A percentile compares a stretch with the other conserved stretches of the same genome.
Evolutionary conservation across 148 eudicot genomes (phyloP).

Genomic region (Dianthus caryophyllus): DNA sequence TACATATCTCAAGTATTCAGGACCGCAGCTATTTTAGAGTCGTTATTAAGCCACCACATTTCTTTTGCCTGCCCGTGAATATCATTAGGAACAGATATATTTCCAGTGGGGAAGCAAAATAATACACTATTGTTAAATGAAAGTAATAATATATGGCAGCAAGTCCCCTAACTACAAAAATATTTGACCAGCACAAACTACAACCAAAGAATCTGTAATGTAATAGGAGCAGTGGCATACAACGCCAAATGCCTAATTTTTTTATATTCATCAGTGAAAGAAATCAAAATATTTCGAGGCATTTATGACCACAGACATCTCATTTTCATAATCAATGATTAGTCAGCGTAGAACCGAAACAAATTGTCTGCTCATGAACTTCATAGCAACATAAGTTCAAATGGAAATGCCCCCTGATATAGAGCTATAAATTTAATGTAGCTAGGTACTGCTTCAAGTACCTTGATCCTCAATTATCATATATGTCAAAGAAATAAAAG

Average conservation of each 20-base stretch:
- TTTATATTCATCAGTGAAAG: no score
- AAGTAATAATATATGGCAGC: not conserved
- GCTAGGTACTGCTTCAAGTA: no score
- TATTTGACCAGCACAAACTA: not conserved
- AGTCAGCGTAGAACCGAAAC: not conserved
- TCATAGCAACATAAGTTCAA: not conserved
- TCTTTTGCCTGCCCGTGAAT: not conserved
- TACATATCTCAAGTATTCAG: no score
- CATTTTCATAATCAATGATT: no score
- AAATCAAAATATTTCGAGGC: no score
- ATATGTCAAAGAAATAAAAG: no score
- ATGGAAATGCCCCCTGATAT: conserved; percentile 31
- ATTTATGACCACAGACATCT: not conserved
- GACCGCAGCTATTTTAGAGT: not conserved
- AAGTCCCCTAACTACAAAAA: not conserved
- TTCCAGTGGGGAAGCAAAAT: not conserved
- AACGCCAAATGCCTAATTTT: not conserved
- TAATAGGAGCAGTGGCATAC: not conserved
- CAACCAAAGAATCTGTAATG: not conserved
- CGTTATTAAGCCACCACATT: not conserved
- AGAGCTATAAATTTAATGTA: no score
- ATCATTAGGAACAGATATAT: not conserved
- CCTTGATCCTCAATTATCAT: no score
- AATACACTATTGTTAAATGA: conserved; percentile 26
- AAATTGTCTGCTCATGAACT: not conserved